Base-by-base conservation (phyloP, 2,329 filamentous ascomycete genomes). In the Scolecobasidium constrictum region DNA sequence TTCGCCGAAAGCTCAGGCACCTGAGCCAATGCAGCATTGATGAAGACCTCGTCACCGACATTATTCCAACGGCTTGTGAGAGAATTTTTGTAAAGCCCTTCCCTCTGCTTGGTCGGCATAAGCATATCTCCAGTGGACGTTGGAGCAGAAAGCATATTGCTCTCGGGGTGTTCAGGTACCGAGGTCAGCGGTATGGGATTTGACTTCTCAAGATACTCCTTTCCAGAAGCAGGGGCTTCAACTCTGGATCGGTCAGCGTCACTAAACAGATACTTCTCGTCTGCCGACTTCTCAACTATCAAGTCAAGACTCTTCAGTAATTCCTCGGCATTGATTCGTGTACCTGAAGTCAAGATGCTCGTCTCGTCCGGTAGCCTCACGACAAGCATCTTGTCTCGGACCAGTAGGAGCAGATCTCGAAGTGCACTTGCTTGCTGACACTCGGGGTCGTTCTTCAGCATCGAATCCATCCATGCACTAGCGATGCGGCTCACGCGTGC, bases 341-440 rank as follows among this genome's bases (percentile, higher is more conserved):
- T 7, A 11, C 37, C 37, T n/a, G 13, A 11, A 9, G 37, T 23
- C 11, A 7, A n/a, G 12, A 7, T 7, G 21, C 13, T 19, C 11
- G 7, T 11, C 11, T 39, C 37, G 37, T 12, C 18, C 6, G 31
- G 39, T n/a, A 42, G 28, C 7, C 17, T 11, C 11, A 39, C 19
- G 11, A 33, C 12, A 20, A 39, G 37, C 7, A 39, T 7, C 21
- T 39, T 39, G 19, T 39, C 37, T 28, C 23, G 7, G 12, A 39
- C 20, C 20, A 39, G 19, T n/a, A 9, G 11, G 7, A 39, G 9
- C 26, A 39, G 37, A 9, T 39, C 37, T 9, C 37, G 12, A 12
- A 39, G 7, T 11, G 19, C 13, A 7, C 12, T 39, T 39, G 12
- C 37, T 28, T 39, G 7, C 12, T 9, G 12, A n/a, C n/a, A n/a